phyloP scores from a whole-genome alignment of 306 rosid genomes.

The Fragaria iinumae region DNA sequence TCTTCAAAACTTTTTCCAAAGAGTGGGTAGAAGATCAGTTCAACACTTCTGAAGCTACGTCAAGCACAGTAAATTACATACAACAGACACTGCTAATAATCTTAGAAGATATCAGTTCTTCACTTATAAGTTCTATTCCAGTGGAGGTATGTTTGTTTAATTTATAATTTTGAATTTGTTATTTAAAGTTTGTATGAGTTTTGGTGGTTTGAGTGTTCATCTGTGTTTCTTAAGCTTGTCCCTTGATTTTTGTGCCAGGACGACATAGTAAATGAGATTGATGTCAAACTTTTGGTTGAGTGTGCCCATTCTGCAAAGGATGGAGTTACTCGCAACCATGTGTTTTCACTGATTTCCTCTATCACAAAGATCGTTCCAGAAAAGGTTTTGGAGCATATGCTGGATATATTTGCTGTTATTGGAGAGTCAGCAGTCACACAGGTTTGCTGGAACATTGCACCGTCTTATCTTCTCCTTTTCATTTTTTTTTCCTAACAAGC shows the following conservation, averaged over 20 bases:
- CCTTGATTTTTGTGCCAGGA: slow-evolving; percentile 45
- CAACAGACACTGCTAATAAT: slow-evolving; percentile 77
- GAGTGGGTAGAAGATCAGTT: slow-evolving; percentile 47
- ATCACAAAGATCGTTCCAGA: slow-evolving; percentile 60
- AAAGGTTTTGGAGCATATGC: slow-evolving; percentile 56
- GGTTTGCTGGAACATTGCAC: slow-evolving; percentile 41
- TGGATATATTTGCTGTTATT: slow-evolving; percentile 59
- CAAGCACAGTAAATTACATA: slow-evolving; percentile 39
- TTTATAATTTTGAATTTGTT: slow-evolving; percentile 7
- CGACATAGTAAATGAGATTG: slow-evolving; percentile 34
- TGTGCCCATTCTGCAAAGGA: slow-evolving; percentile 51
- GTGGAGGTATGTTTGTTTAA: slow-evolving; percentile 36
- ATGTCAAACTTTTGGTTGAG: slow-evolving; percentile 57
- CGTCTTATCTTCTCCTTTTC: neutral
- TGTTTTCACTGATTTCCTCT: slow-evolving; percentile 62
- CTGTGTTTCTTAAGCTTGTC: neutral
- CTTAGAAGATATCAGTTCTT: slow-evolving; percentile 67
- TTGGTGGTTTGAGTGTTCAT: slow-evolving; percentile 1
- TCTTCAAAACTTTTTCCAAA: slow-evolving; percentile 48
- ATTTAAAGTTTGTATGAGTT: slow-evolving; percentile 9
- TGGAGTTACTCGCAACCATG: slow-evolving; percentile 69
- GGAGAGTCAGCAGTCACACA: slow-evolving; percentile 78
- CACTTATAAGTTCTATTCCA: slow-evolving; percentile 33
- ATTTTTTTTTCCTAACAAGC: neutral
- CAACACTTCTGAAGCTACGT: slow-evolving; percentile 35